Conservation (phyloP, 768 basidiomycete species). For the Amanita phalloides region DNA sequence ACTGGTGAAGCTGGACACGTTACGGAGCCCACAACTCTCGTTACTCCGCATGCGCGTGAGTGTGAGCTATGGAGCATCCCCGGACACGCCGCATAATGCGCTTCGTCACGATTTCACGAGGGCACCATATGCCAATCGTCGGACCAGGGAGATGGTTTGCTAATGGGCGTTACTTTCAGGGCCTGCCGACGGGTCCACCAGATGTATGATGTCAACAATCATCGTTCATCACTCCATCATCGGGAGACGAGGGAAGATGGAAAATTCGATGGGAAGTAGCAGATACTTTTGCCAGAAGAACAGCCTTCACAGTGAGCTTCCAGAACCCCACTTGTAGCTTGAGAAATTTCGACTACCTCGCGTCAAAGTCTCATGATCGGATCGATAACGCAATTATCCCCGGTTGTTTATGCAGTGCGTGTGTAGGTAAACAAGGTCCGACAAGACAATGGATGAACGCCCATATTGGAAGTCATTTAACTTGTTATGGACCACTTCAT, state of each 20-base stretch:
- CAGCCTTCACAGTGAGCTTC: background rate
- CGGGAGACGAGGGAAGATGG: no score
- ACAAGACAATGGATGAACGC: background rate
- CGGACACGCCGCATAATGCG: background rate
- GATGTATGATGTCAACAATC: no score
- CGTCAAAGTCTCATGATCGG: background rate
- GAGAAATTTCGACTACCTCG: background rate
- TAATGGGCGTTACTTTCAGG: no score
- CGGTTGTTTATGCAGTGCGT: background rate
- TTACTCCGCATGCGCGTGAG: background rate
- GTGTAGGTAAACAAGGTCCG: background rate
- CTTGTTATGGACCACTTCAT: background rate
- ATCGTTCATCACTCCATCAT: no score
- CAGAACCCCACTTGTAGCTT: background rate
- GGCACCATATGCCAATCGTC: no score
- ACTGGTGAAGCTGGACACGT: background rate
- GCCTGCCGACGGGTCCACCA: no score
- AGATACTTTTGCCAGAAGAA: background rate
- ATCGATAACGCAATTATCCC: background rate
- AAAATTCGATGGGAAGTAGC: no score
- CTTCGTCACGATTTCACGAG: background rate
- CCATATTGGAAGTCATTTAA: background rate
- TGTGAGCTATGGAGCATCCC: background rate
- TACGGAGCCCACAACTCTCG: background rate
- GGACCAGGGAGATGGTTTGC: no score